Conservation (phyloP, 2,329 filamentous ascomycete species). For the Sporothrix inflata region DNA sequence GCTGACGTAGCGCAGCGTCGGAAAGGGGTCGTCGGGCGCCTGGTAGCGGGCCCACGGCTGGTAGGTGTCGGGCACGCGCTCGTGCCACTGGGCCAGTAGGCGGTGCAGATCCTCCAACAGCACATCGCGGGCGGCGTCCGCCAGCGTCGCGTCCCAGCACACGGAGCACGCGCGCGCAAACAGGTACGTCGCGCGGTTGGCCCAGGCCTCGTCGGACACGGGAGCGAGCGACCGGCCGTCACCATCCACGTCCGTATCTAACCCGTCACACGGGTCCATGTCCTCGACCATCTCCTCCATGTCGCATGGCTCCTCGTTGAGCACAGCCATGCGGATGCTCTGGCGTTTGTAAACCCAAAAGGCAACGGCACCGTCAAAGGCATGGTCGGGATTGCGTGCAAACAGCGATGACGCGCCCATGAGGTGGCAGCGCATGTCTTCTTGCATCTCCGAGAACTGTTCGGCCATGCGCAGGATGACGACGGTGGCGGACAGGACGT, state of each 20-base stretch:
- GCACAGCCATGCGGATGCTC: not conserved
- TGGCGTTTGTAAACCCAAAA: slow-evolving; percentile 6
- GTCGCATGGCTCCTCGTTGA: not conserved
- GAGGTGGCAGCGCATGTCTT: not conserved
- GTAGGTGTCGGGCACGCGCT: not conserved
- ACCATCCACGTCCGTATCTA: not conserved
- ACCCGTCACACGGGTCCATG: not conserved
- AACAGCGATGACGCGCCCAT: not conserved
- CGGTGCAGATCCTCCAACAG: not conserved
- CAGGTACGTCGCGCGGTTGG: not conserved
- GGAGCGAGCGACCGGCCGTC: not conserved
- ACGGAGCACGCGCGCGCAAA: not conserved
- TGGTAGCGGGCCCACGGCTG: slow-evolving; percentile 3
- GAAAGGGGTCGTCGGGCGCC: not conserved
- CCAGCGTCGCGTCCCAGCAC: not conserved
- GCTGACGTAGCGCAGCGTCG: not conserved
- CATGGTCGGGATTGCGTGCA: not conserved
- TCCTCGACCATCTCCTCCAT: not conserved
- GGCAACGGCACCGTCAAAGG: not conserved
- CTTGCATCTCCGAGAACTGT: not conserved
- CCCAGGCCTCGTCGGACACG: not conserved
- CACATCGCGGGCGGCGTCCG: not conserved
- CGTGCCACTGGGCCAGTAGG: not conserved
- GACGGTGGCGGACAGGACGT: not conserved
- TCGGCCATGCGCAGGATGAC: slow-evolving; percentile 1